A percentile compares a stretch with the other conserved stretches of the same genome.
Conservation (phyloP, 257 asterid species). For the Solanum bulbocastanum region DNA sequence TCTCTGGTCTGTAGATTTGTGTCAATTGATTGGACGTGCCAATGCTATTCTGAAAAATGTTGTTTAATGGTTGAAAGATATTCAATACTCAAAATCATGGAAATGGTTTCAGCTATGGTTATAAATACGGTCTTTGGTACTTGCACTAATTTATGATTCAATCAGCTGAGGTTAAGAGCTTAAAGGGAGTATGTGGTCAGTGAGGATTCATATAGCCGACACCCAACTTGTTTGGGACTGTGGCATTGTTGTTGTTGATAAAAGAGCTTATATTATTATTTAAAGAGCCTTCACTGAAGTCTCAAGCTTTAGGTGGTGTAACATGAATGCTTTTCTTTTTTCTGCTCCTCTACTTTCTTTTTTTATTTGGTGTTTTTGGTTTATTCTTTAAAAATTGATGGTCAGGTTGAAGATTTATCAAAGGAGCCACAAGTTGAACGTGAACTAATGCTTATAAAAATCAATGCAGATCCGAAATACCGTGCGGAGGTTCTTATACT, state of each 20-base stretch:
- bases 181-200: not conserved
- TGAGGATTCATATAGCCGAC: not conserved
- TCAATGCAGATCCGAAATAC: constrained; percentile 61
- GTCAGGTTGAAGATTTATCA: constrained; percentile 83
- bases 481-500: constrained; percentile 59
- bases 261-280: not conserved
- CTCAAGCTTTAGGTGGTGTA: not conserved
- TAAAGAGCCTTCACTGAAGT: not conserved
- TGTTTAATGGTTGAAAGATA: not conserved
- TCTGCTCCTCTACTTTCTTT: not conserved
- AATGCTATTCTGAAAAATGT: not conserved
- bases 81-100: not conserved
- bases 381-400: constrained; percentile 2
- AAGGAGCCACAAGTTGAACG: constrained; percentile 97
- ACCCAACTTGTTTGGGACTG: not conserved
- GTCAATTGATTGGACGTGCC: not conserved
- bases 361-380: not conserved
- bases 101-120: not conserved
- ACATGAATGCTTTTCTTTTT: not conserved
- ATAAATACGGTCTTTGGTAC: not conserved
- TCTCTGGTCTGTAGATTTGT: not conserved
- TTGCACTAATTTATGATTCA: not conserved
- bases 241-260: not conserved
- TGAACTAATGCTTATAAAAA: constrained; percentile 90
- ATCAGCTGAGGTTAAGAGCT: not conserved